phyloP scores from a whole-genome alignment of 1,139 yeast genomes.

The Cylindricascospora bacillispora region DNA sequence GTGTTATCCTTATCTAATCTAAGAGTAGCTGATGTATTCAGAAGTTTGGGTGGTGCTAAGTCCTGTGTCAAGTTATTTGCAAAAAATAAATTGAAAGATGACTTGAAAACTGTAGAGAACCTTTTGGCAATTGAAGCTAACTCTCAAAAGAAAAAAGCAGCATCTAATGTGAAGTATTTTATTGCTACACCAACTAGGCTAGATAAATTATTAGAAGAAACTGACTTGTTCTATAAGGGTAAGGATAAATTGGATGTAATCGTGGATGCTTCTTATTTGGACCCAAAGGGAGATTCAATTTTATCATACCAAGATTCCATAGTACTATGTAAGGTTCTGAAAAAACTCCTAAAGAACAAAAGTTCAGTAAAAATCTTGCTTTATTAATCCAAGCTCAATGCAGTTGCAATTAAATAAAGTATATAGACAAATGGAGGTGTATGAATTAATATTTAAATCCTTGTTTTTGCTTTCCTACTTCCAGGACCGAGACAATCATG shows the following conservation, averaged over 20 bases:
- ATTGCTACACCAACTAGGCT: constrained; percentile 54
- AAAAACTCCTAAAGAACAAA: constrained; percentile 18
- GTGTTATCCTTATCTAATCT: constrained; percentile 23
- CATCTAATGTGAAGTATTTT: constrained; percentile 22
- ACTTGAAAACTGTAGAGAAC: constrained; percentile 30
- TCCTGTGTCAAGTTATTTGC: constrained; percentile 44
- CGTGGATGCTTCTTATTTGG: constrained; percentile 49
- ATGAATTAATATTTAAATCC: too few species aligned
- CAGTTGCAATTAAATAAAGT: neutral
- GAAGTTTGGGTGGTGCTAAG: constrained; percentile 37
- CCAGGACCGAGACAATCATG: too few species aligned
- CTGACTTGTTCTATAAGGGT: constrained; percentile 31
- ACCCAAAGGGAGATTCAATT: constrained; percentile 32
- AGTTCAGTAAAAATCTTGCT: constrained; percentile 25
- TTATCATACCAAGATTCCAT: constrained; percentile 19
- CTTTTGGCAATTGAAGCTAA: constrained; percentile 9
- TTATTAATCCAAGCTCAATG: constrained; percentile 9
- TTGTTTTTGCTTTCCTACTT: too few species aligned
- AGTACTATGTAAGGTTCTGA: constrained; percentile 18
- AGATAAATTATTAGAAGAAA: constrained; percentile 35
- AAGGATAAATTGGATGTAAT: constrained; percentile 45
- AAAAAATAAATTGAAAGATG: constrained; percentile 49
- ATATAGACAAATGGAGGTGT: too few species aligned
- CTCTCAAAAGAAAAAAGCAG: constrained; percentile 7
- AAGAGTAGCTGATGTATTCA: constrained; percentile 26